Conservation (phyloP, 192 early-diverging fungal genomes). For the Linnemannia exigua region DNA sequence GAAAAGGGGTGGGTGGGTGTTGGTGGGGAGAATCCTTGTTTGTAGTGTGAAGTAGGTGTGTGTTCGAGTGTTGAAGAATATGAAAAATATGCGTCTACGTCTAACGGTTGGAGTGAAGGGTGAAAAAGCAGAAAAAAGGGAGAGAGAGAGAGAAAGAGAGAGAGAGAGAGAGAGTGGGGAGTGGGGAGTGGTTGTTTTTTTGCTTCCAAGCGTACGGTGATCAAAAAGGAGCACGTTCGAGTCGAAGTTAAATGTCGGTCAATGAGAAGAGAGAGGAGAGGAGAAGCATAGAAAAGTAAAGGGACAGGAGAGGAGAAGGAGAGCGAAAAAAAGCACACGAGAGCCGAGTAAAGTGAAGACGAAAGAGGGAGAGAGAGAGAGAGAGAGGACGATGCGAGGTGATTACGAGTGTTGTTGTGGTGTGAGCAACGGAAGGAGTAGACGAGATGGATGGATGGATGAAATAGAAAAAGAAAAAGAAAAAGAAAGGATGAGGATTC, state of each 20-base stretch:
- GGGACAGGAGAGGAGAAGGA: not conserved
- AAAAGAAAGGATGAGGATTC: not conserved
- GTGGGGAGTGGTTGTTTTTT: slow-evolving; percentile 11
- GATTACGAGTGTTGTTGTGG: not conserved
- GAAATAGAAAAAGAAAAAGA: not conserved
- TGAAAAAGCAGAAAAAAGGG: not conserved
- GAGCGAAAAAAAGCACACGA: not conserved
- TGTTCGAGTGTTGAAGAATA: not conserved
- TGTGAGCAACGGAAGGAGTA: not conserved
- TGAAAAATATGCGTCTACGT: not conserved
- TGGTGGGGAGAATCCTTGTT: not conserved
- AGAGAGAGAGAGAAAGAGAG: not conserved
- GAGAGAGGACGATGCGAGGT: not conserved
- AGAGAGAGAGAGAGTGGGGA: slow-evolving; percentile 1
- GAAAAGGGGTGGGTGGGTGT: not conserved
- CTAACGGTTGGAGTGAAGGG: slow-evolving; percentile 1
- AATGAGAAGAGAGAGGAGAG: not conserved
- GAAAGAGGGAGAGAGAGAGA: no score
- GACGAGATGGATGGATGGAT: not conserved
- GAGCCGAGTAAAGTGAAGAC: no score
- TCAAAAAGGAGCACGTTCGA: not conserved
- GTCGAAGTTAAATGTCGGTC: not conserved
- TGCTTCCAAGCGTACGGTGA: not conserved
- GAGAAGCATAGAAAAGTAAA: no score
- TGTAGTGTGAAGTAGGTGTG: not conserved